Evolutionary conservation across 2,329 filamentous ascomycete species (phyloP), one percentile per base, ranked within the genome.

Genomic region (Sporothrix humicola): DNA sequence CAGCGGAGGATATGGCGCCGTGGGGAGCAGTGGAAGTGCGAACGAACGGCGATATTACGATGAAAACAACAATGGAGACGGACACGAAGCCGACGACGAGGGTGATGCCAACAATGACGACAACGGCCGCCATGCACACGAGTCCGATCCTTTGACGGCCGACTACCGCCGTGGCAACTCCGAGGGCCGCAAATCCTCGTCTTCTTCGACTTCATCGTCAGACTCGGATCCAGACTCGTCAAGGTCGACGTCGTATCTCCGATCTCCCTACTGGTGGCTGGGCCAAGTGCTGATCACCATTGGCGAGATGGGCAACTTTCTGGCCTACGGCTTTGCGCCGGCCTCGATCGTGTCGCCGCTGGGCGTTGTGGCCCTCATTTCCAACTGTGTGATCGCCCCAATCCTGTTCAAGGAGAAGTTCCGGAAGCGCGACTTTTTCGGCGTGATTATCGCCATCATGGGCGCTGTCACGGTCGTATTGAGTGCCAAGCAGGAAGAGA

Each of bases 291-390:
- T 99, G 74, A 99, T 99, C 89, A 94, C 91, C 0, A 84, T 97
- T 31, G 96, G 96, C 73, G 96, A 99, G 84, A 92, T 93, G 80
- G 96, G 96, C 70, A 99, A 99, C 81, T 99, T 99, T 80, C 84
- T 99, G 76, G 96, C 96, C 0, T 99, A 99, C 79, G 96, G 96
- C 31, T 99, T 99, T 81, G 96, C 96, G 44, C 96, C 96, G 3
- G 96, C 96, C 8, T 98, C 96, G 15, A 98, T 99, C 78, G 96
- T 99, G 58, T 98, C 95, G 48, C 96, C 96, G 0, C 86, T 99
- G 6, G 96, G 96, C 10, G 96, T 99, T n/a, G 96, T 99, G 13
- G 96, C 96, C 1, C 85, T 99, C 75, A 91, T 99, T 63, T 97
- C 95, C 61, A 99, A 99, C 83, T 99, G 96, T 82, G 89, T 99